phyloP scores from a whole-genome alignment of 1,284 basidiomycete genomes.

The Moesziomyces parantarcticus region DNA sequence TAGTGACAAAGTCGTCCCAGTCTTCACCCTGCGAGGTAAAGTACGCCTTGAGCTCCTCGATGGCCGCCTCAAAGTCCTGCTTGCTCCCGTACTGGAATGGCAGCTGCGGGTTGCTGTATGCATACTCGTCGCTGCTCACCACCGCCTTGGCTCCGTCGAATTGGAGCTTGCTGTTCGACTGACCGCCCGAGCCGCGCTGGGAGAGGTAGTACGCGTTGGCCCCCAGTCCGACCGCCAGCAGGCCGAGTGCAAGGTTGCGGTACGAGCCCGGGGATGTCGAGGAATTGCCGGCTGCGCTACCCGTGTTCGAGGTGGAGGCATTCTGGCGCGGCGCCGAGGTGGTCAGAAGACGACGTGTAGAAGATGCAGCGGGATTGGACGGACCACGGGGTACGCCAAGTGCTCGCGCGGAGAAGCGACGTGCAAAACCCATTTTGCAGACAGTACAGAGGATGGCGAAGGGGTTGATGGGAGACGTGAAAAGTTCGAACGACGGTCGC shows the following conservation, averaged over 20 bases:
- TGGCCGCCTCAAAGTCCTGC: slow-evolving; percentile 40
- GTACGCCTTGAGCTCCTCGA: slow-evolving; percentile 50
- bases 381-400: slow-evolving; percentile 4
- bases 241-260: slow-evolving; percentile 23
- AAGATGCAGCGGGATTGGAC: neutral
- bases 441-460: neutral
- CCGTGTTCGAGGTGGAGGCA: neutral
- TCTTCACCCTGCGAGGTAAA: slow-evolving; percentile 41
- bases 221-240: slow-evolving; percentile 33
- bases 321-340: slow-evolving; percentile 15
- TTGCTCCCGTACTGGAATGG: slow-evolving; percentile 42
- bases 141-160: slow-evolving; percentile 15
- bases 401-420: slow-evolving; percentile 5
- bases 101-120: slow-evolving; percentile 28
- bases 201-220: slow-evolving; percentile 37
- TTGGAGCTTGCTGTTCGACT: slow-evolving; percentile 6
- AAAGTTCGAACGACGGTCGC: too few relatives aligned
- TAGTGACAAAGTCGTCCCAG: slow-evolving; percentile 39
- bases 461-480: neutral
- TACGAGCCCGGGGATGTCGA: slow-evolving; percentile 1
- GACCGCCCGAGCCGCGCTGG: neutral
- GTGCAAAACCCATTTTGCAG: slow-evolving; percentile 8
- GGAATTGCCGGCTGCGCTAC: neutral
- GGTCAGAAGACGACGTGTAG: slow-evolving; percentile 3
- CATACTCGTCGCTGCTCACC: neutral